Evolutionary conservation across 139 green algal species (phyloP), one percentile per base, ranked within the genome.

Genomic region (Pycnococcus provasolii): DNA sequence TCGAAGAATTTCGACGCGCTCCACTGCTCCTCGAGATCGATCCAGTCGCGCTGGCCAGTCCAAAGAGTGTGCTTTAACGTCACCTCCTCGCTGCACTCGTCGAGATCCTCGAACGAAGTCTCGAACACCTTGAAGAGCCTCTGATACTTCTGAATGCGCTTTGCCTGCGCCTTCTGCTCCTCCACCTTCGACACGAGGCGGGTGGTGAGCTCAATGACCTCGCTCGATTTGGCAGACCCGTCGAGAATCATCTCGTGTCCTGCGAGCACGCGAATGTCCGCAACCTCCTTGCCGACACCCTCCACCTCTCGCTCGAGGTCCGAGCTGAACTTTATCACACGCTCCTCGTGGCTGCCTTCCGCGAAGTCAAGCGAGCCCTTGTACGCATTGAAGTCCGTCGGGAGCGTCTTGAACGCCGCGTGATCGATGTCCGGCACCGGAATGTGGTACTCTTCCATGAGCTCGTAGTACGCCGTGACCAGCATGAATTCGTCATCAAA

Each of bases 201-300:
- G 42, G 39, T 59, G 3, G 58, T 52, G 62, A 60, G 71, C 4
- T 60, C 60, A 15, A 73, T 39, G 15, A 79, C 73, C 52, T 48
- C 15, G 6, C 71, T 58, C 40, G 15, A 8, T 41, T 73, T 52
- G 3, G 71, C 50, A 4, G 51, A 9, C 51, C 81, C 77, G 50
- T 75, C 68, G 46, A 94, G 79, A 26, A 94, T 77, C 73, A 87
- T 85, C 76, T 91, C 86, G 42, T 87, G 66, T 70, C 86, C 76
- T n/a, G 80, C 83, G 43, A 68, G 59, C 7, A 68, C 69, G 45
- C 81, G 76, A 50, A 91, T 74, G 42, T 78, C 70, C 41, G 60
- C 68, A 37, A 82, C 70, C 57, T 83, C 75, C 61, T 79, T 82
- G 45, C 68, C 66, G 46, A 89, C 68, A 6, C 62, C 51, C 63